Conservation (phyloP, 2,329 filamentous ascomycete genomes). For the Hymenotorrendiella dingleyae region DNA sequence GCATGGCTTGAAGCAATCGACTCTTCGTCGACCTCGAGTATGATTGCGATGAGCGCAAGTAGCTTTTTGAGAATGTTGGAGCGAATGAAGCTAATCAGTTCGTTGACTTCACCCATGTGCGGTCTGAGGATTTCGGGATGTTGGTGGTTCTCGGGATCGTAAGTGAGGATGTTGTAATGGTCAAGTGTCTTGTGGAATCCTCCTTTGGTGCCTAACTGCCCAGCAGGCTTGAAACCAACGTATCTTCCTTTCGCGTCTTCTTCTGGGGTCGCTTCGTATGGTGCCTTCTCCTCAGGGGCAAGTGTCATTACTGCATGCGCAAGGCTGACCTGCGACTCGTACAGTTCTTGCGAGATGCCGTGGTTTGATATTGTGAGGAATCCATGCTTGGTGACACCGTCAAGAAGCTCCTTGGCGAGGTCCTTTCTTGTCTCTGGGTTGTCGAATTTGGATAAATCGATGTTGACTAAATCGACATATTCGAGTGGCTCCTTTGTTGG, state of each 20-base stretch:
- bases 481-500: slow-evolving; percentile 29
- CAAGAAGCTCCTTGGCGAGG: slow-evolving; percentile 43
- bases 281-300: slow-evolving; percentile 24
- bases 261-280: slow-evolving; percentile 29
- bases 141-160: slow-evolving; percentile 24
- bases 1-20: slow-evolving; percentile 33
- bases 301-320: slow-evolving; percentile 28
- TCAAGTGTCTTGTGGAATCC: slow-evolving; percentile 13
- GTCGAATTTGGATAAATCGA: slow-evolving; percentile 44
- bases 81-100: slow-evolving; percentile 28
- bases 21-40: slow-evolving; percentile 35
- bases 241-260: slow-evolving; percentile 28
- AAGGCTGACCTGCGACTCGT: slow-evolving; percentile 25
- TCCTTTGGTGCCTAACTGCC: slow-evolving; percentile 19
- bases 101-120: slow-evolving; percentile 22
- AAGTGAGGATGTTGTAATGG: slow-evolving; percentile 11
- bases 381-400: slow-evolving; percentile 43
- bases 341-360: slow-evolving; percentile 37
- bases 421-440: slow-evolving; percentile 43
- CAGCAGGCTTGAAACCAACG: slow-evolving; percentile 28
- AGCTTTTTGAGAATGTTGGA: slow-evolving; percentile 30
- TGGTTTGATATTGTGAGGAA: slow-evolving; percentile 59
- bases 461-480: slow-evolving; percentile 47
- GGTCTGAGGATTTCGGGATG: slow-evolving; percentile 22
- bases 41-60: slow-evolving; percentile 35